Evolutionary conservation across 1,284 basidiomycete species (phyloP).

Genomic region (Ceraceosorus guamensis): DNA sequence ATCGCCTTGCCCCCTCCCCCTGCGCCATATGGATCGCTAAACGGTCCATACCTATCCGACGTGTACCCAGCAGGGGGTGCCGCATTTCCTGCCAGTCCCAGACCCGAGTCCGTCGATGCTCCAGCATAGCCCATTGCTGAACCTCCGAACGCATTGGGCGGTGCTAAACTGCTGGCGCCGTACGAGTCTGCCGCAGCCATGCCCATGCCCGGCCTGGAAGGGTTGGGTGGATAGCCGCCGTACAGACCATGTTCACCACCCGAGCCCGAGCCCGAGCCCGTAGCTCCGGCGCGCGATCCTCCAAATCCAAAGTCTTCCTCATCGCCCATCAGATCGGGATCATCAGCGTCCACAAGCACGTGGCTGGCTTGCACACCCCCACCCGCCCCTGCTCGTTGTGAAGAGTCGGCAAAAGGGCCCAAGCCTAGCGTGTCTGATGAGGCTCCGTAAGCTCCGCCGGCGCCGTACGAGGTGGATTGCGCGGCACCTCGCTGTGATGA

Average conservation of each 20-base stretch:
- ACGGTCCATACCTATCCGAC: conserved; percentile 25
- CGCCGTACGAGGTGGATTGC: conserved; percentile 5
- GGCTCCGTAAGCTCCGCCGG: conserved; percentile 1
- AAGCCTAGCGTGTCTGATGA: conserved; percentile 17
- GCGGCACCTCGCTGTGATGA: conserved; percentile 9
- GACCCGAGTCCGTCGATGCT: conserved; percentile 13
- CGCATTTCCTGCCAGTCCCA: conserved; percentile 23
- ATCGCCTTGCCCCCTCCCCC: conserved; percentile 29
- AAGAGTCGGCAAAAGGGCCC: conserved; percentile 7
- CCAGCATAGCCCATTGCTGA: no score
- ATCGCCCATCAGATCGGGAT: conserved; percentile 40
- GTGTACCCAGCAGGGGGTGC: conserved; percentile 19
- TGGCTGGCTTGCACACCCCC: conserved; percentile 17
- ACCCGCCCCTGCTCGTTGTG: not conserved
- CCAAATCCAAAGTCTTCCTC: conserved; percentile 20
- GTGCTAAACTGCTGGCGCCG: no score
- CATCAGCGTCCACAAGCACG: conserved; percentile 38
- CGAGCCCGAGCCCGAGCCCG: conserved; percentile 7
- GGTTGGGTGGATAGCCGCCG: no score
- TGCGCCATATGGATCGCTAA: conserved; percentile 32
- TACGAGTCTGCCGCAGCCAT: no score
- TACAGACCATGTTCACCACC: conserved; percentile 1
- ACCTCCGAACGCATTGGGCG: no score
- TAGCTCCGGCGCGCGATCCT: conserved; percentile 11
- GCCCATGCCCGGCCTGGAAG: no score